These are phyloP conservation scores for Sarocladiaceae sp. DNA, from an alignment of 2,329 filamentous ascomycete genomes.

Conservation along the genomic window DNA sequence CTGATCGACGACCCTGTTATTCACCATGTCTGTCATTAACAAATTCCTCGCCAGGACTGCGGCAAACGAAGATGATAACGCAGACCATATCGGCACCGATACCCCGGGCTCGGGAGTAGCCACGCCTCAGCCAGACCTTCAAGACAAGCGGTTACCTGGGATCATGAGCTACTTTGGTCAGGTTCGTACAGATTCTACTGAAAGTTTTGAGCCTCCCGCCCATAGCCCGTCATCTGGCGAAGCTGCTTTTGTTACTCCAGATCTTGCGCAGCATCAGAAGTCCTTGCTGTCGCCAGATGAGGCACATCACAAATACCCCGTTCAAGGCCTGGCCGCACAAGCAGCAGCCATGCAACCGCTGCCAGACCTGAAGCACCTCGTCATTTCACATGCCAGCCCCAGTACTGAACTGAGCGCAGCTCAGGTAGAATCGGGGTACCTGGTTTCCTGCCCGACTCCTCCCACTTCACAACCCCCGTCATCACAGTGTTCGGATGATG, in stretches of 20 bases:
- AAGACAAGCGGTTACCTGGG: constrained; percentile 90
- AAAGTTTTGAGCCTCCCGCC: constrained; percentile 31
- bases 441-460: constrained; percentile 46
- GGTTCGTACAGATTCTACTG: constrained; percentile 86
- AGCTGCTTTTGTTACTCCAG: not conserved
- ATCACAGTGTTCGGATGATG: constrained; percentile 19
- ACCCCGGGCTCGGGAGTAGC: constrained; percentile 86
- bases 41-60: constrained; percentile 43
- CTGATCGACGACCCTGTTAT: not conserved
- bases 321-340: not conserved
- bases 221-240: constrained; percentile 16
- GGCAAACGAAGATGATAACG: constrained; percentile 60
- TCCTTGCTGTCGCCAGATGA: not conserved
- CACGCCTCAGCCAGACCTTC: constrained; percentile 87
- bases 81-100: constrained; percentile 74
- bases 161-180: constrained; percentile 98
- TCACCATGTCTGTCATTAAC: constrained; percentile 44
- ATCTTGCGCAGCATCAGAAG: not conserved
- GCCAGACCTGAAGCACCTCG: constrained; percentile 5
- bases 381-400: constrained; percentile 8
- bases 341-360: not conserved
- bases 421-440: not conserved
- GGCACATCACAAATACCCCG: not conserved
- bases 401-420: not conserved
- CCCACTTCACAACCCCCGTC: constrained; percentile 45